Base-by-base conservation (phyloP, 75 land plant species). In the Cunninghamia lanceolata region DNA sequence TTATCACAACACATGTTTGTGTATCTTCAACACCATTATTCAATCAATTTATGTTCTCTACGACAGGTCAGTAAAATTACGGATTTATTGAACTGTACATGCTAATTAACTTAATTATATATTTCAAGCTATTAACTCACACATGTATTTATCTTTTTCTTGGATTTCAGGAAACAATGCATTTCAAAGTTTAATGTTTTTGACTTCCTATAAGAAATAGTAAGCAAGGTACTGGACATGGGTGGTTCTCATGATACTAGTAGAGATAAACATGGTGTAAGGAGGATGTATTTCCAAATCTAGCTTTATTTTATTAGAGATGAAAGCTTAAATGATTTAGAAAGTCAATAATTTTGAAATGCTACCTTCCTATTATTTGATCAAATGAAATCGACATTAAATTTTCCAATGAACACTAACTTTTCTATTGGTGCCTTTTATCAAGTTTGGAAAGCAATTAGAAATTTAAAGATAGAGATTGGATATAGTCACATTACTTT, bases 131-230 rank as follows among this genome's bases (percentile, higher is more conserved):
- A 71, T 71, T 34, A 32, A 71, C 9, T 11, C 32, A 45, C n/a
- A 45, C 13, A 9, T 85, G 30, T 42, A 21, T 77, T 45, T 83
- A 3, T 47, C 34, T 6, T 84, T 80, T 46, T 25, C 25, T 25
- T 21, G 80, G 42, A 40, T 82, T 91, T 32, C 95, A 98, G 99
- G 87, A 97, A 95, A 85, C 96, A 97, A 84, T 95, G 98, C 85
- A 94, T 97, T 9, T 93, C 92, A 38, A 90, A 82, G 50, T 95
- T 91, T 78, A 91, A 89, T 74, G 92, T 89, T 11, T 97, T 93
- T 91, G 97, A 97, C 87, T 97, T 97, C 82, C 90, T 97, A 82
- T 88, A 82, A 79, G 97, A 97, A 36, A 91, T 89, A 82, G 99
- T 97, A 70, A 88, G 91, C 84, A 96, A 93, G 86, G 99, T 95